These are phyloP conservation scores for Houttuynia cordata DNA, from an alignment of 164 flowering plant genomes.

Conservation along the genomic window DNA sequence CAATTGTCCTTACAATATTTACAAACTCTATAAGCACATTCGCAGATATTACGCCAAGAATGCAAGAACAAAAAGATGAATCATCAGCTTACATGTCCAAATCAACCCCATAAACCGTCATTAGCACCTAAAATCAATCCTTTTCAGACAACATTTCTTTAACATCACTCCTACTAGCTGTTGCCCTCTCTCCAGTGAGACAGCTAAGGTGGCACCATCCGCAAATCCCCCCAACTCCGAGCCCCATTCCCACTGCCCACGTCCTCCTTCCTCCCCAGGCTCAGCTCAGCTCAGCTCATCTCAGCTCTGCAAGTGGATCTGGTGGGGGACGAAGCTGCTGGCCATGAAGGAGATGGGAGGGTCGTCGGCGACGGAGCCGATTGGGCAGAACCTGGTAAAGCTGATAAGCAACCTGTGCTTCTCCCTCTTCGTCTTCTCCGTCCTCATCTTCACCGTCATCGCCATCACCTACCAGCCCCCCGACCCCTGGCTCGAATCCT, in stretches of 20 bases:
- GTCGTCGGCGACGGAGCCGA: constrained; percentile 28
- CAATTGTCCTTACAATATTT: no score
- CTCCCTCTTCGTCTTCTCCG: constrained; percentile 74
- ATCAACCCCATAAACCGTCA: no score
- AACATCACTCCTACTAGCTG: no score
- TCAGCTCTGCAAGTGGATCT: not conserved
- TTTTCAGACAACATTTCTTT: no score
- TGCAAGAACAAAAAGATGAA: no score
- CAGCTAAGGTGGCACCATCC: not conserved
- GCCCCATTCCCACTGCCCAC: not conserved
- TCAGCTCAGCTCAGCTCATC: not conserved
- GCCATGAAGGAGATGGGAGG: not conserved
- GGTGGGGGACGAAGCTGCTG: not conserved
- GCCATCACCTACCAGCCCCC: constrained; percentile 96
- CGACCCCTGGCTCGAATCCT: constrained; percentile 91
- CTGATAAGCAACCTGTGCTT: constrained; percentile 78
- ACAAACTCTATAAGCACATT: no score
- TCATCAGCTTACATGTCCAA: no score
- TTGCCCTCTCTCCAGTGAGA: no score
- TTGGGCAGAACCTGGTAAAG: constrained; percentile 72
- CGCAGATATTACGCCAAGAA: no score
- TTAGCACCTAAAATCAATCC: no score
- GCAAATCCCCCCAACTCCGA: not conserved
- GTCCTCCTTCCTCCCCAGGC: not conserved
- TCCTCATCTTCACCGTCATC: constrained; percentile 65